Evolutionary conservation across 371 early-diverging fungal species (phyloP), one percentile per base, ranked within the genome.

Genomic region (Caulochytrium protostelioides): DNA sequence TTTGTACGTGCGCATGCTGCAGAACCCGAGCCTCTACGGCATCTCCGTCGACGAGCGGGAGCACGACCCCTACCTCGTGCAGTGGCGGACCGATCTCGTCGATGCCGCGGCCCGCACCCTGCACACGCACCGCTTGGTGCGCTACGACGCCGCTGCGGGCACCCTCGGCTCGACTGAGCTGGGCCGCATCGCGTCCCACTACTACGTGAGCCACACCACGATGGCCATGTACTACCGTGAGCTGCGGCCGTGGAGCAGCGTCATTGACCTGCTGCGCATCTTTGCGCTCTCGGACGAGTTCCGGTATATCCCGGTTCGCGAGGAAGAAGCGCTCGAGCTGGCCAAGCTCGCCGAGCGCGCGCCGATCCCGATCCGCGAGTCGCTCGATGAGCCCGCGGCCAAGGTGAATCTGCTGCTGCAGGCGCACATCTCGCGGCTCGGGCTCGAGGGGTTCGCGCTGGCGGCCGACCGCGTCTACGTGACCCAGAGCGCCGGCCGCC

Each of bases 351-450:
- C 83, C n/a, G 94, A 90, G 38, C 74, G 89, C 25, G 90, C 87
- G 6, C 92, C 92, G 10, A 69, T 89, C 4, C 92, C 91, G 8
- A 69, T 92, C 40, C 84, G 86, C 55, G 92, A 86, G 40, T 62
- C 70, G 14, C 46, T 84, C 5, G 90, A 91, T 41, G 82, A 81
- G 38, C 80, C 91, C 1, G 72, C 80, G 4, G 81, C 86, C 43
- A 97, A 97, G 59, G 74, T 92, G 45, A 85, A 84, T 37, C 83
- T 87, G n/a, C 52, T 97, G 23, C 59, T 97, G 33, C 94, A 97
- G 56, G 65, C 85, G 1, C 81, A 91, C 52, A 85, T 97, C 27
- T 82, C 91, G 15, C 79, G 82, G 44, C 64, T 87, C 29, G 71
- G 75, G 37, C 49, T 92, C 27, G 80, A 87, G 21, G 92, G 89